phyloP scores from a whole-genome alignment of 2,329 filamentous ascomycete genomes.

The Fonsecaea multimorphosa region DNA sequence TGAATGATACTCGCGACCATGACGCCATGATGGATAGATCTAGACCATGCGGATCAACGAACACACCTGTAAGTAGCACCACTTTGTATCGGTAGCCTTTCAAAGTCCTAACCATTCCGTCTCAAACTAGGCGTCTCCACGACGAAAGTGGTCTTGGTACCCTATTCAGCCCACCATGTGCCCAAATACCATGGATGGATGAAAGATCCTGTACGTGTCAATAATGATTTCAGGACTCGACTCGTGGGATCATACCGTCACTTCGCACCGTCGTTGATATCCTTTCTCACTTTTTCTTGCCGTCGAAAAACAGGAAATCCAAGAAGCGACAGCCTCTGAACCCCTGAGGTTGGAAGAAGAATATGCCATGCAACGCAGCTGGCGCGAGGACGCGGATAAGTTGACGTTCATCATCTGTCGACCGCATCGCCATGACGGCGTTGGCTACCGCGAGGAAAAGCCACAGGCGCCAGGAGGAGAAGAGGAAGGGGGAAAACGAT shows the following conservation, averaged over 20 bases:
- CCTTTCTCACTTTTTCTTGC: not conserved
- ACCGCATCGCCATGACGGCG: conserved; percentile 10
- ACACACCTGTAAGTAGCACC: conserved; percentile 39
- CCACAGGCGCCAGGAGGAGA: not conserved
- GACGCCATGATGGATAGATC: conserved; percentile 21
- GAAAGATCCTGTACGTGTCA: conserved; percentile 69
- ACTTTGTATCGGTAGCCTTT: not conserved
- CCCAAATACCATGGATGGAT: conserved; percentile 88
- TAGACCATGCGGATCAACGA: conserved; percentile 45
- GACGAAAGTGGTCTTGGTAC: conserved; percentile 73
- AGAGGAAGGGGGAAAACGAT: not conserved
- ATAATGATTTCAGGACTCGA: conserved; percentile 28
- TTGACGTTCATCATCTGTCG: conserved; percentile 78
- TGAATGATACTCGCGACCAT: not conserved
- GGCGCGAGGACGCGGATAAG: conserved; percentile 83
- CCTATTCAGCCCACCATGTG: conserved; percentile 83
- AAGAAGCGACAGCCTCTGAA: conserved; percentile 84
- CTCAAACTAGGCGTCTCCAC: conserved; percentile 68
- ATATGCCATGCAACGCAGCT: conserved; percentile 87
- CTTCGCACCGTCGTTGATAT: no score
- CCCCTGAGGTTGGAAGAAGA: conserved; percentile 80
- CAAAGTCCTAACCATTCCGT: conserved; percentile 4
- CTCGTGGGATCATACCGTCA: no score
- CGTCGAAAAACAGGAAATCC: conserved; percentile 65
- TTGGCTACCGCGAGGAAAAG: not conserved